Evolutionary conservation across 2,329 filamentous ascomycete genomes (phyloP).

Genomic region (Fusarium continuum): DNA sequence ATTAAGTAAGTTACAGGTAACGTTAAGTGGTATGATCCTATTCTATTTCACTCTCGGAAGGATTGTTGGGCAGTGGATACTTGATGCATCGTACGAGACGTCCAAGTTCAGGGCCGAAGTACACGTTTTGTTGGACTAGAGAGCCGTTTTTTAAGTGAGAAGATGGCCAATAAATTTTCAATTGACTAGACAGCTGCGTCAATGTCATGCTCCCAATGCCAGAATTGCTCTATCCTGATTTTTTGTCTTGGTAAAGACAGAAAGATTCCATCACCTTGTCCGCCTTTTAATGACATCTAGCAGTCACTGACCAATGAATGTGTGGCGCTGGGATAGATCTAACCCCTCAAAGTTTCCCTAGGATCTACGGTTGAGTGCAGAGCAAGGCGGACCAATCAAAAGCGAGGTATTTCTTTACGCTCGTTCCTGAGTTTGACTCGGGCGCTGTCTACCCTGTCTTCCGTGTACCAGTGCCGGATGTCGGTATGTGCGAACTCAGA

Average conservation of each 20-base stretch:
- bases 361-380: conserved; percentile 4
- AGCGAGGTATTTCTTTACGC: conserved; percentile 35
- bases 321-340: neutral
- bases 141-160: neutral
- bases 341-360: neutral
- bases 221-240: neutral
- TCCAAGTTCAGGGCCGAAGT: conserved; percentile 10
- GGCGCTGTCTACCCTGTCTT: conserved; percentile 16
- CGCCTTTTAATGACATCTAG: conserved; percentile 1
- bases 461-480: neutral
- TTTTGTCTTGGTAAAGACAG: neutral
- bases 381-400: conserved; percentile 24
- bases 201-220: neutral
- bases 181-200: neutral
- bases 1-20: no score
- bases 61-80: conserved; percentile 26
- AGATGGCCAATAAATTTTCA: neutral
- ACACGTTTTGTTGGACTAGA: conserved; percentile 10
- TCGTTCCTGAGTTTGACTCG: conserved; percentile 33
- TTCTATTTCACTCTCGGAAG: neutral
- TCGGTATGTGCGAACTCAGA: neutral
- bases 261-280: neutral
- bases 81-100: conserved; percentile 32
- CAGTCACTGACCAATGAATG: conserved; percentile 1
- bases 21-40: no score